These are phyloP conservation scores for Hericium erinaceus DNA, from an alignment of 768 basidiomycete species.

Conservation along the genomic window DNA sequence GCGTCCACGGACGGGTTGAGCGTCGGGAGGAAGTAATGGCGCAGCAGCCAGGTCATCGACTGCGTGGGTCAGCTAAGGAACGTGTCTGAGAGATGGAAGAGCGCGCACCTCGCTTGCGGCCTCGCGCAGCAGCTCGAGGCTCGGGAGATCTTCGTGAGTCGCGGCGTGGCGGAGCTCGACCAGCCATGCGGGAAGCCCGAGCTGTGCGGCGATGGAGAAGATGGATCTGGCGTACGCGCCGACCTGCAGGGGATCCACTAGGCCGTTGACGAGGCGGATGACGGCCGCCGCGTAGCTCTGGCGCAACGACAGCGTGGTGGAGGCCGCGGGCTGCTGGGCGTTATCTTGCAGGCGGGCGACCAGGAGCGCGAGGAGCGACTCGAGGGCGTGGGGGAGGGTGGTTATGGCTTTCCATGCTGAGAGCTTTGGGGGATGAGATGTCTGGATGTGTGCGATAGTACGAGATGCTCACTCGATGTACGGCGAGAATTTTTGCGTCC, in stretches of 20 bases:
- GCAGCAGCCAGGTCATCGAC: conserved; percentile 77
- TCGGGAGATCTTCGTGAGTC: conserved; percentile 92
- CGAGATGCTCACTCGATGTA: conserved; percentile 47
- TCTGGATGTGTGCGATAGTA: neutral
- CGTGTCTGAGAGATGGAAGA: neutral
- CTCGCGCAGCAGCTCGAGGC: conserved; percentile 67
- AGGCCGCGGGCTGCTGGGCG: conserved; percentile 16
- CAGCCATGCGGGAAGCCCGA: conserved; percentile 76
- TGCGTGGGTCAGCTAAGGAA: conserved; percentile 20
- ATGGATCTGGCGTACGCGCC: conserved; percentile 89
- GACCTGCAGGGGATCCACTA: conserved; percentile 89
- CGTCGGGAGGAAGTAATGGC: conserved; percentile 78
- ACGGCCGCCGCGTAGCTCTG: conserved; percentile 76
- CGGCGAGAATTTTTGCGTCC: conserved; percentile 45
- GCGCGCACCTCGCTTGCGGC: conserved; percentile 57
- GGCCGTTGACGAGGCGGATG: conserved; percentile 85
- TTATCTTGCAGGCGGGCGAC: conserved; percentile 50
- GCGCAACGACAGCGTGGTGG: conserved; percentile 44
- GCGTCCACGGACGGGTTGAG: conserved; percentile 36
- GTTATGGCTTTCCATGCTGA: conserved; percentile 74
- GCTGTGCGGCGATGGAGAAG: conserved; percentile 74
- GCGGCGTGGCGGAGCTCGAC: conserved; percentile 92
- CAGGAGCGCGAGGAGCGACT: conserved; percentile 58
- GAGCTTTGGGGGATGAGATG: conserved; percentile 33
- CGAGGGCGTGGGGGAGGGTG: conserved; percentile 73